These are phyloP conservation scores for Lactuca sativa DNA, from an alignment of 129 eudicot species.

Conservation along the genomic window DNA sequence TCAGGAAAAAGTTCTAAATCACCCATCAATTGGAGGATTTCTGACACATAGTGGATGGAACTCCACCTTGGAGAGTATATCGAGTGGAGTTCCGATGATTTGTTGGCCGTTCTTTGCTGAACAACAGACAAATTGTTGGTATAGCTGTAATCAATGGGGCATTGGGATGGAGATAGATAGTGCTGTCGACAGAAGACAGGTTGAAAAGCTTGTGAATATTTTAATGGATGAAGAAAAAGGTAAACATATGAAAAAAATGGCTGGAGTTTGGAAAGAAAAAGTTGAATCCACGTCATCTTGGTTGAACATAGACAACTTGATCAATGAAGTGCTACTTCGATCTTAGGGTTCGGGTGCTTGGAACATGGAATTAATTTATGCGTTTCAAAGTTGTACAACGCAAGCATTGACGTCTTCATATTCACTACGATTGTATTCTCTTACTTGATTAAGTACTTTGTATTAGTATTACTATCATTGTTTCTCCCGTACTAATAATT, in stretches of 20 bases:
- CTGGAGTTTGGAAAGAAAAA: slow-evolving; percentile 29
- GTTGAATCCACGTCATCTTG: slow-evolving; percentile 11
- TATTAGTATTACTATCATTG: too few species aligned
- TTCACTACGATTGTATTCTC: too few species aligned
- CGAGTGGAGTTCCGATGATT: slow-evolving; percentile 30
- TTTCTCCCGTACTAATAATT: too few species aligned
- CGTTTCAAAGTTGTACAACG: too few species aligned
- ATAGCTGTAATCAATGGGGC: slow-evolving; percentile 26
- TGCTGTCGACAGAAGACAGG: slow-evolving; percentile 17
- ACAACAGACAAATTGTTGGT: slow-evolving; percentile 37
- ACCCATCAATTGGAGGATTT: slow-evolving; percentile 35
- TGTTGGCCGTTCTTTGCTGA: slow-evolving; percentile 39
- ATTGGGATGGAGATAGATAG: slow-evolving; percentile 34
- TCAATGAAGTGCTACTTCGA: slow-evolving; percentile 19
- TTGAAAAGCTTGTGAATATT: slow-evolving; percentile 28
- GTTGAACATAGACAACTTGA: slow-evolving; percentile 23
- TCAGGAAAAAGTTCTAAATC: slow-evolving; percentile 30
- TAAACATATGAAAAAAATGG: slow-evolving; percentile 23
- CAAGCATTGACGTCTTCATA: too few species aligned
- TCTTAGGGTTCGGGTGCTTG: background rate
- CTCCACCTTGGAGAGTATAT: slow-evolving; percentile 24
- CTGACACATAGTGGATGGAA: slow-evolving; percentile 37
- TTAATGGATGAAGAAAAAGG: slow-evolving; percentile 39
- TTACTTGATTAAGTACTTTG: too few species aligned
- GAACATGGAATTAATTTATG: background rate